Percentiles rank a stretch among this genome's conserved stretches.
phyloP scores from a whole-genome alignment of 495 filamentous ascomycete species.

The Paragyromitra xinjiangensis region DNA sequence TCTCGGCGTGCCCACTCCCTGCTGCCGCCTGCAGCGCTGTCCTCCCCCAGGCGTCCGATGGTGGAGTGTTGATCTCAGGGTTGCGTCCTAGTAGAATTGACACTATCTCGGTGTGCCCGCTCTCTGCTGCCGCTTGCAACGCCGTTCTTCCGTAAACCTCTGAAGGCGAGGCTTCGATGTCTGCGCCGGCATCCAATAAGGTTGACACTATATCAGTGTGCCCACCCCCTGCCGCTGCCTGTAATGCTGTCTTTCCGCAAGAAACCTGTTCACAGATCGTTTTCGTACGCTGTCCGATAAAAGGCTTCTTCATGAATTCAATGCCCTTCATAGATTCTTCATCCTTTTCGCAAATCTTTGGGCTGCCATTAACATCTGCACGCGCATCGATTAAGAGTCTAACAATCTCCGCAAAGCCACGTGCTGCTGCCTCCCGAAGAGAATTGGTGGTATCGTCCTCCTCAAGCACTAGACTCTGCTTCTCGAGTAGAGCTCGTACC shows the following conservation, averaged over 20 bases:
- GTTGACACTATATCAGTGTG: neutral
- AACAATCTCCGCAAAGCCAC: neutral
- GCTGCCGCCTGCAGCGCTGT: conserved; percentile 15
- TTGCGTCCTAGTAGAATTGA: neutral
- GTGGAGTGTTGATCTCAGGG: neutral
- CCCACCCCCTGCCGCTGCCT: neutral
- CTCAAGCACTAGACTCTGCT: neutral
- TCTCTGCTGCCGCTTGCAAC: conserved; percentile 14
- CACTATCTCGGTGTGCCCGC: neutral
- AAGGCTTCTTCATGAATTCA: neutral
- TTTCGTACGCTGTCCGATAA: too few species aligned
- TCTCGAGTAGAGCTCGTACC: neutral
- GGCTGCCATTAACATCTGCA: neutral
- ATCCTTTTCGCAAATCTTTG: neutral
- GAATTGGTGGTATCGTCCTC: neutral
- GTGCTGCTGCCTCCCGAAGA: neutral
- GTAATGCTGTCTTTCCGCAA: conserved; percentile 11
- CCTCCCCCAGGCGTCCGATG: neutral
- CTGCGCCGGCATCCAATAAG: neutral
- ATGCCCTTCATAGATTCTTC: too few species aligned
- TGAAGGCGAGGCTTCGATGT: neutral
- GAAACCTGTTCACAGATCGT: neutral
- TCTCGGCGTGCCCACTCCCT: neutral
- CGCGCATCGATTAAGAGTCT: neutral
- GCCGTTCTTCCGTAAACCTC: neutral